These are phyloP conservation scores for Penicillium bovifimosum DNA, from an alignment of 495 filamentous ascomycete genomes.

Conservation along the genomic window DNA sequence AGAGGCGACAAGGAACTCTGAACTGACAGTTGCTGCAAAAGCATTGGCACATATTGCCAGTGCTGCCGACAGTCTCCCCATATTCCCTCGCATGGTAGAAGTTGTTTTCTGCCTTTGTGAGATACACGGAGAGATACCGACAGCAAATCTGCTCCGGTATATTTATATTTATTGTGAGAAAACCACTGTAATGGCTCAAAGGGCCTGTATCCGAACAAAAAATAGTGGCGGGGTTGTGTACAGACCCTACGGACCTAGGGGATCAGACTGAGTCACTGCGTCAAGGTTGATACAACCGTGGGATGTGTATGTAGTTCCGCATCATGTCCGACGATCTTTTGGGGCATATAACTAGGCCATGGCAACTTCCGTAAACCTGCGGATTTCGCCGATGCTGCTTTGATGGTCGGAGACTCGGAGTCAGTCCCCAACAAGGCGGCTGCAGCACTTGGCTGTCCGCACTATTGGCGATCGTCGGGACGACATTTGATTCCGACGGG, in stretches of 20 bases:
- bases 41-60: background rate
- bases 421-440: background rate
- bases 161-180: background rate
- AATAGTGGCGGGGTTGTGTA: background rate
- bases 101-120: too few species aligned
- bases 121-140: too few species aligned
- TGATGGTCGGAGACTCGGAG: background rate
- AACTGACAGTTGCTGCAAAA: background rate
- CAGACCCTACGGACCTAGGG: too few species aligned
- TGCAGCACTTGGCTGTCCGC: background rate
- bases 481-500: background rate
- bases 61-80: background rate
- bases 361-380: background rate
- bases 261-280: background rate
- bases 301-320: background rate
- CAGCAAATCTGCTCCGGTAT: too few species aligned
- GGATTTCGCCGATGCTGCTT: background rate
- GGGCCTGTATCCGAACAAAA: background rate
- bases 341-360: background rate
- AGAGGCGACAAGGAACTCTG: slow-evolving; percentile 11
- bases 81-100: background rate
- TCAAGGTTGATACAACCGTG: slow-evolving; percentile 1
- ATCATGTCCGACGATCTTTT: background rate
- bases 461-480: background rate
- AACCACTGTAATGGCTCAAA: background rate